Conservation (phyloP, 495 filamentous ascomycete genomes). For the Penicillium cinerascens region DNA sequence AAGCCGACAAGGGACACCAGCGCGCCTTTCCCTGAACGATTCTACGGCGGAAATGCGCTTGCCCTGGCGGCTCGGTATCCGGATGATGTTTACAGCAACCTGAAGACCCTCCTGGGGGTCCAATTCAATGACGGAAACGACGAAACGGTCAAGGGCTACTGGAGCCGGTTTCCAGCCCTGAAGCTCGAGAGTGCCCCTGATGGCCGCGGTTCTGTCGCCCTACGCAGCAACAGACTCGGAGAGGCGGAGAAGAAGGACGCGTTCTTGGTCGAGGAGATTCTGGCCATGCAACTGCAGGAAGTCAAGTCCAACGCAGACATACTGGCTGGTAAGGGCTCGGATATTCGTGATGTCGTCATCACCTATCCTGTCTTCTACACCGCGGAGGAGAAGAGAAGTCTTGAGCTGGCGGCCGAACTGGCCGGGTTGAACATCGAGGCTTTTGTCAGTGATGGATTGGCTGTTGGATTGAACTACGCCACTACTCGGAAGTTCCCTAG, state of each 20-base stretch:
- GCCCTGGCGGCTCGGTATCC: slow-evolving; percentile 85
- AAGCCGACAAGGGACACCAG: slow-evolving; percentile 67
- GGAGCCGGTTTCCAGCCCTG: slow-evolving; percentile 64
- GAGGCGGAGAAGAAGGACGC: slow-evolving; percentile 59
- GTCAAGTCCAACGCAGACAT: slow-evolving; percentile 81
- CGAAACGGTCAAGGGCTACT: slow-evolving; percentile 63
- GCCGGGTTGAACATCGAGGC: slow-evolving; percentile 83
- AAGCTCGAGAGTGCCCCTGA: slow-evolving; percentile 40
- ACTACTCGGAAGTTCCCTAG: slow-evolving; percentile 84
- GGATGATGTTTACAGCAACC: slow-evolving; percentile 87
- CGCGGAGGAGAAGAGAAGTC: slow-evolving; percentile 76
- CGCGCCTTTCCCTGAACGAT: slow-evolving; percentile 74
- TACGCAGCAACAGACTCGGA: slow-evolving; percentile 71
- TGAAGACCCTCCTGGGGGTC: slow-evolving; percentile 82
- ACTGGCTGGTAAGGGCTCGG: slow-evolving; percentile 73
- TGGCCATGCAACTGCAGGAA: slow-evolving; percentile 94
- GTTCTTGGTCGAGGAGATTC: slow-evolving; percentile 85
- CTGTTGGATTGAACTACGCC: slow-evolving; percentile 93
- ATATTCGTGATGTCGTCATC: slow-evolving; percentile 76
- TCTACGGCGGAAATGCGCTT: slow-evolving; percentile 88
- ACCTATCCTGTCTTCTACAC: slow-evolving; percentile 92
- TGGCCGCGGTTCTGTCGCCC: slow-evolving; percentile 66
- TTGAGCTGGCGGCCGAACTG: slow-evolving; percentile 77
- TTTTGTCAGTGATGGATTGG: slow-evolving; percentile 84
- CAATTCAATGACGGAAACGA: slow-evolving; percentile 49